Evolutionary conservation across 2,329 filamentous ascomycete species (phyloP), one percentile per base, ranked within the genome.

Genomic region (Phaeophleospora eucalypticola): DNA sequence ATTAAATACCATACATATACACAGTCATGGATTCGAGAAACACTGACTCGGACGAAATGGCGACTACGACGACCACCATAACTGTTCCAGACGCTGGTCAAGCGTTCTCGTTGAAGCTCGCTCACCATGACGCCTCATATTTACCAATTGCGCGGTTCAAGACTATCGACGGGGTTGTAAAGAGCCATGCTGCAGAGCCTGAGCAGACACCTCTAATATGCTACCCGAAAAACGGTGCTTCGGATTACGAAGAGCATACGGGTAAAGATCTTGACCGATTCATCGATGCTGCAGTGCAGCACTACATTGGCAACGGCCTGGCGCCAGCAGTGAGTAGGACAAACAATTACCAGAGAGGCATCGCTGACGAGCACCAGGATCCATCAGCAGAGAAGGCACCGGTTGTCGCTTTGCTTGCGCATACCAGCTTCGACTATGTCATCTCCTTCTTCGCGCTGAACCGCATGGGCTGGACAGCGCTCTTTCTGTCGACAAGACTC

Each of bases 401-500:
- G 8, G 71, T 75, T 1, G 68, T 81, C 18, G 76, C 71, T 1
- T 57, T 82, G 9, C 63, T 82, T 2, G 77, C 75, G 0, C 68
- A 71, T 0, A 80, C 78, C 1, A 74, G 76, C 51, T 65, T 82
- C 8, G 74, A 79, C 44, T 79, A 79, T 49, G 68, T 80, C 32
- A 65, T 81, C 29, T 74, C 76, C 3, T 65, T 77, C 35, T 68
- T 81, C 36, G 79, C 76, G 0, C 57, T 83, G 39, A 73, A 71
- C 20, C 73, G 77, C 49, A 64, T 82, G 10, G 79, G 80, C 7
- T 77, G 78, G 63, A 73, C 77, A 0, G 68, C 73, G 2, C 63
- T 82, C 1, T 71, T 80, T 27, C 66, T 82, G 2, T 81, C 78
- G 0, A 78, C 75, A 2, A 65, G 79, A 4, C 68, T 81, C 2